These are phyloP conservation scores for Canavalia ensiformis DNA, from an alignment of 306 rosid genomes.

Conservation along the genomic window DNA sequence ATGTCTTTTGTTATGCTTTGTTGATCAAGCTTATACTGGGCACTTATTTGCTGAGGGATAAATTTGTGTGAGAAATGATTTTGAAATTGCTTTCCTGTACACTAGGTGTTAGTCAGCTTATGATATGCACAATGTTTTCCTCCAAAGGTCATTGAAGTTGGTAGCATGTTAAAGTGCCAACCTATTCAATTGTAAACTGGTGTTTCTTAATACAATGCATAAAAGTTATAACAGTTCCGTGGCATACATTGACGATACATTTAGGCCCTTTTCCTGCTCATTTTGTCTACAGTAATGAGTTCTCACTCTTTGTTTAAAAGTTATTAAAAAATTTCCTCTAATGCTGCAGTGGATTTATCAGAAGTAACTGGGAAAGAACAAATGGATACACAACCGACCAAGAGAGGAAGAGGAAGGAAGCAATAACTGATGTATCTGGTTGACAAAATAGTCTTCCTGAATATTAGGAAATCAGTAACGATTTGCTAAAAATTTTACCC, in stretches of 20 bases:
- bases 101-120: neutral
- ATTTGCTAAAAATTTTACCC: slow-evolving; percentile 31
- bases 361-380: slow-evolving; percentile 92
- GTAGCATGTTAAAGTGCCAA: slow-evolving; percentile 36
- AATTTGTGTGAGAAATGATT: slow-evolving; percentile 23
- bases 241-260: slow-evolving; percentile 7
- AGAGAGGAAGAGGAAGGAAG: slow-evolving; percentile 91
- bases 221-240: slow-evolving; percentile 4
- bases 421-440: slow-evolving; percentile 56
- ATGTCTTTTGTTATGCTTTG: slow-evolving; percentile 45
- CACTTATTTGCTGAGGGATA: slow-evolving; percentile 36
- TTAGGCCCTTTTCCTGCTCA: slow-evolving; percentile 3
- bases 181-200: slow-evolving; percentile 34
- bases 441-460: slow-evolving; percentile 39
- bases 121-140: slow-evolving; percentile 23
- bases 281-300: slow-evolving; percentile 34
- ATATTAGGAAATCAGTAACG: slow-evolving; percentile 43
- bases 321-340: neutral
- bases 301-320: slow-evolving; percentile 26
- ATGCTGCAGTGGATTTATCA: slow-evolving; percentile 69
- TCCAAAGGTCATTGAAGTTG: slow-evolving; percentile 10
- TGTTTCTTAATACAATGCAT: slow-evolving; percentile 25
- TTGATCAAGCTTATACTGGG: slow-evolving; percentile 29
- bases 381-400: slow-evolving; percentile 71
- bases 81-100: slow-evolving; percentile 19